Evolutionary conservation across 495 filamentous ascomycete genomes (phyloP).

Genomic region (Hypoxylon trugodes): DNA sequence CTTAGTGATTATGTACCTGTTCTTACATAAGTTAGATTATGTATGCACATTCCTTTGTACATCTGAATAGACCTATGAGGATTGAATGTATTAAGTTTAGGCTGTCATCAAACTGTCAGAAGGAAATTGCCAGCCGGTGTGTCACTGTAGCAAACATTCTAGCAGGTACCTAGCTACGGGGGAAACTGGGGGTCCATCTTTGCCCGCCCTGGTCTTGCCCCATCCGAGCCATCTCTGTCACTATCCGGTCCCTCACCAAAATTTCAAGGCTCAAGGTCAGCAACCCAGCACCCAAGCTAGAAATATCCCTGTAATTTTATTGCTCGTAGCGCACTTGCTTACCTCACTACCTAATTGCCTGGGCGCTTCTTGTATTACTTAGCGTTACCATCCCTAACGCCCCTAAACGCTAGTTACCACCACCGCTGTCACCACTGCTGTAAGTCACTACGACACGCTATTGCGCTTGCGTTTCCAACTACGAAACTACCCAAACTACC

Average conservation of each 20-base stretch:
- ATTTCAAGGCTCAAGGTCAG: conserved; percentile 13
- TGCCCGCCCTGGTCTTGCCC: conserved; percentile 25
- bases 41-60: no score
- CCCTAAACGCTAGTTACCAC: background rate
- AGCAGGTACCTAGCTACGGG: background rate
- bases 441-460: no score
- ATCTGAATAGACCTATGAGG: no score
- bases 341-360: background rate
- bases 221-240: conserved; percentile 28
- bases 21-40: no score
- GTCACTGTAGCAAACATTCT: conserved; percentile 9
- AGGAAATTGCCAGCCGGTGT: conserved; percentile 10
- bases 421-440: conserved; percentile 2
- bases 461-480: no score
- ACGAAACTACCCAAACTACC: no score
- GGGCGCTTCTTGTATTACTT: background rate
- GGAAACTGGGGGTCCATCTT: conserved; percentile 34
- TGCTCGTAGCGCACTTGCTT: conserved; percentile 1
- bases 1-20: no score
- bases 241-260: conserved; percentile 24
- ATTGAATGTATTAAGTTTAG: background rate
- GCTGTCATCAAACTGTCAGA: conserved; percentile 3
- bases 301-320: conserved; percentile 29
- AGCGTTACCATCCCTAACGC: background rate
- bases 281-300: background rate